Evolutionary conservation across 208 protist genomes (phyloP).

Genomic region (Trypanosoma mega): DNA sequence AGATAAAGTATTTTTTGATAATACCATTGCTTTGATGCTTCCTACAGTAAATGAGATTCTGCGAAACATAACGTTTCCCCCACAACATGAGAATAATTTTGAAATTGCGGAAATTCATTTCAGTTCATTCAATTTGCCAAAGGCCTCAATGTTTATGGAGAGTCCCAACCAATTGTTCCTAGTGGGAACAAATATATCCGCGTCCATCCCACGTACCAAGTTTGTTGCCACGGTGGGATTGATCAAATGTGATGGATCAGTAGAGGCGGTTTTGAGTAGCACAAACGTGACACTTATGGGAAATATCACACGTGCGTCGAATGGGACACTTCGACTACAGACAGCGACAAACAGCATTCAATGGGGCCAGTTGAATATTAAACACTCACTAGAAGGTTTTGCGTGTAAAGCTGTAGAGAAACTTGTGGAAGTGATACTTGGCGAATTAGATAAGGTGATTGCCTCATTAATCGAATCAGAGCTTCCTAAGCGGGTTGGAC

Average conservation of each 20-base stretch:
- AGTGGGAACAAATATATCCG: conserved; percentile 21
- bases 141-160: conserved; percentile 20
- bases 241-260: conserved; percentile 32
- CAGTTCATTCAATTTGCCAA: conserved; percentile 28
- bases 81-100: conserved; percentile 32
- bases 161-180: conserved; percentile 32
- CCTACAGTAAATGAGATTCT: conserved; percentile 24
- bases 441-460: conserved; percentile 54
- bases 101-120: conserved; percentile 50
- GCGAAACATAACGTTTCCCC: conserved; percentile 32
- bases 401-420: conserved; percentile 43
- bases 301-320: conserved; percentile 24
- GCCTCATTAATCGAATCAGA: conserved; percentile 32
- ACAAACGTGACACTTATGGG: conserved; percentile 29
- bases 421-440: conserved; percentile 47
- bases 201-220: conserved; percentile 43
- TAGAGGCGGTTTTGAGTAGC: conserved; percentile 32
- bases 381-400: conserved; percentile 41
- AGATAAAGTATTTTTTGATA: conserved; percentile 7
- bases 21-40: conserved; percentile 4
- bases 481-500: conserved; percentile 26
- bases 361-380: conserved; percentile 44
- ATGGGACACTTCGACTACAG: conserved; percentile 34
- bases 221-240: conserved; percentile 38
- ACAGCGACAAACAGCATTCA: conserved; percentile 21